These are phyloP conservation scores for Rutstroemia sp. DNA, from an alignment of 2,329 filamentous ascomycete species.

Conservation along the genomic window DNA sequence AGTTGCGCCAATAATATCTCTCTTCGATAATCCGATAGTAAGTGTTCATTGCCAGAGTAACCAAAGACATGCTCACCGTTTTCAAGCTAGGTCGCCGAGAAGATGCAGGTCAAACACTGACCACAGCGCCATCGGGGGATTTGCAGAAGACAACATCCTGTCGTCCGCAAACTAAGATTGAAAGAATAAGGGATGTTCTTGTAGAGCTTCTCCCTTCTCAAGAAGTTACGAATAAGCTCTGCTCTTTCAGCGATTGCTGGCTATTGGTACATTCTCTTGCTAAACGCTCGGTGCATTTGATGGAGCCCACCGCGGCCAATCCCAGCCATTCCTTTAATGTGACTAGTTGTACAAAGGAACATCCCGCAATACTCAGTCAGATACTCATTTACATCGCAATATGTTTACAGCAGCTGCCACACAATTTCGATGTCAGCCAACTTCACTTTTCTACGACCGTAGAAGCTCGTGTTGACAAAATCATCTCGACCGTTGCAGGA, in stretches of 20 bases:
- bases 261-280: constrained; percentile 22
- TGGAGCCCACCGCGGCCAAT: neutral
- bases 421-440: constrained; percentile 18
- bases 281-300: constrained; percentile 4
- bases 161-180: constrained; percentile 17
- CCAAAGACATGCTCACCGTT: neutral
- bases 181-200: constrained; percentile 24
- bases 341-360: constrained; percentile 16
- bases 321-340: constrained; percentile 17
- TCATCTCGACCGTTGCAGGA: constrained; percentile 20
- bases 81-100: constrained; percentile 23
- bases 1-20: constrained; percentile 21
- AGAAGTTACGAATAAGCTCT: constrained; percentile 22
- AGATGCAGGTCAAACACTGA: constrained; percentile 12
- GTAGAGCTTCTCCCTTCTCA: constrained; percentile 26
- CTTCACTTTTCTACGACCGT: constrained; percentile 18
- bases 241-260: constrained; percentile 19
- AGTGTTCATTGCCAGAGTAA: constrained; percentile 2
- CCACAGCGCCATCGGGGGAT: constrained; percentile 18
- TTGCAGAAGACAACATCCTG: constrained; percentile 10
- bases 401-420: constrained; percentile 25
- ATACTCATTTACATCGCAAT: constrained; percentile 24
- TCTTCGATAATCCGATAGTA: constrained; percentile 27
- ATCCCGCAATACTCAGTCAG: constrained; percentile 23
- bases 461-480: constrained; percentile 23